Evolutionary conservation across 1,284 basidiomycete genomes (phyloP), one percentile per base, ranked within the genome.

Genomic region (Athelia psychrophila): DNA sequence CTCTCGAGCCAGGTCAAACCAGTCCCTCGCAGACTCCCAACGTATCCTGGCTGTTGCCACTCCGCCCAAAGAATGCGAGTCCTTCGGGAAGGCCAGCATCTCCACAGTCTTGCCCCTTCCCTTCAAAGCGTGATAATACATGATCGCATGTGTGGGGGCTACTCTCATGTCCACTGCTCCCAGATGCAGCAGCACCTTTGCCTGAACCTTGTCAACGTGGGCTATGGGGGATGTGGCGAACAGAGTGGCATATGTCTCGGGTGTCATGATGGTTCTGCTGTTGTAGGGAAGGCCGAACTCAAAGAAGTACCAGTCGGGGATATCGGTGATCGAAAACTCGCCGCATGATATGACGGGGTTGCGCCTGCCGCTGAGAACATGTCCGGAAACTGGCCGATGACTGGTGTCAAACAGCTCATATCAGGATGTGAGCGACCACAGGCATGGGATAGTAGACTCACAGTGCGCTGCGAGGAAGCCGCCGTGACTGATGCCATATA

Each of bases 401-500:
- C 84, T 86, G 18, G 44, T 42, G 24, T 45, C 3, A 22, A 46
- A 22, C 27, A 44, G n/a, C n/a, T n/a, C n/a, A n/a, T n/a, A n/a
- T n/a, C n/a, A n/a, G n/a, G 35, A 35, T 18, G 38, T 25, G 22
- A 40, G 19, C 5, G 20, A 30, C 33, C 47, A 27, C 27, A 30
- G 27, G 13, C 27, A 13, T 13, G 36, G 27, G 48, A 30, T 27
- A 51, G 51, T 27, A 25, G 4, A 70, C 82, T 60, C 59, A 86
- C 83, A 64, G 58, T 89, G 86, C 0, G 74, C 79, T 10, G 75
- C 62, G 16, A 88, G 69, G 64, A 88, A 91, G 2, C 88, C 88
- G 1, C 88, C 88, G 57, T 91, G 89, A 51, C 83, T 86, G 35
- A 88, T 87, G 2, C 89, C 89, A 32, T 67, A 70, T 2, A 88